Percentiles rank a stretch among this genome's conserved stretches.
These are phyloP conservation scores for Saksenaea oblongispora DNA, from an alignment of 371 early-diverging fungal species.

Conservation along the genomic window DNA sequence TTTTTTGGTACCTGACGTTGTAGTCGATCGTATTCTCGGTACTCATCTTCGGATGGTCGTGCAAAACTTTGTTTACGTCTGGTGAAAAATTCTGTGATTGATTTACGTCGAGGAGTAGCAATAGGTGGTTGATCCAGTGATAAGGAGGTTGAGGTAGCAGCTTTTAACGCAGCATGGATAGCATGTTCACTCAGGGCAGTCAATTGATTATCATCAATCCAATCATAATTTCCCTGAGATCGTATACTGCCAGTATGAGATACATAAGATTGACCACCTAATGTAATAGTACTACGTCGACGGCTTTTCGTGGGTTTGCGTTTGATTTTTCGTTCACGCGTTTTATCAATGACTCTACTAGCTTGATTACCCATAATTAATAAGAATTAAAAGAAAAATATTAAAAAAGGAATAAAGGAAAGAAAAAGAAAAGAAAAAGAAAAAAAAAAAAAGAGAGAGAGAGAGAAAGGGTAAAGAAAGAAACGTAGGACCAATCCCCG, in stretches of 20 bases:
- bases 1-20: slow-evolving; percentile 38
- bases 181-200: slow-evolving; percentile 22
- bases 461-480: background rate
- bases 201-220: slow-evolving; percentile 42
- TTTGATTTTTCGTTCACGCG: slow-evolving; percentile 29
- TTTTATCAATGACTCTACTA: slow-evolving; percentile 39
- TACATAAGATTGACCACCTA: slow-evolving; percentile 25
- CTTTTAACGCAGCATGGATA: slow-evolving; percentile 23
- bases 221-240: slow-evolving; percentile 41
- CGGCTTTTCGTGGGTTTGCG: slow-evolving; percentile 20
- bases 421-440: slow-evolving; percentile 11
- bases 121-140: slow-evolving; percentile 8
- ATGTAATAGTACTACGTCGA: slow-evolving; percentile 39
- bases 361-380: slow-evolving; percentile 47
- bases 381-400: slow-evolving; percentile 4
- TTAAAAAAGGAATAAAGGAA: slow-evolving; percentile 1
- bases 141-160: slow-evolving; percentile 9
- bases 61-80: slow-evolving; percentile 39
- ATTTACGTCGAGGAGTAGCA: slow-evolving; percentile 36
- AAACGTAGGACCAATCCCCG: slow-evolving; percentile 1
- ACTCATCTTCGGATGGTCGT: slow-evolving; percentile 34
- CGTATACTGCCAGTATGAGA: slow-evolving; percentile 21
- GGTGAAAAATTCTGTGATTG: slow-evolving; percentile 49
- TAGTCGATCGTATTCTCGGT: slow-evolving; percentile 43
- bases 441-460: slow-evolving; percentile 7